Conservation (phyloP, 768 basidiomycete genomes). For the Auricularia sp. region DNA sequence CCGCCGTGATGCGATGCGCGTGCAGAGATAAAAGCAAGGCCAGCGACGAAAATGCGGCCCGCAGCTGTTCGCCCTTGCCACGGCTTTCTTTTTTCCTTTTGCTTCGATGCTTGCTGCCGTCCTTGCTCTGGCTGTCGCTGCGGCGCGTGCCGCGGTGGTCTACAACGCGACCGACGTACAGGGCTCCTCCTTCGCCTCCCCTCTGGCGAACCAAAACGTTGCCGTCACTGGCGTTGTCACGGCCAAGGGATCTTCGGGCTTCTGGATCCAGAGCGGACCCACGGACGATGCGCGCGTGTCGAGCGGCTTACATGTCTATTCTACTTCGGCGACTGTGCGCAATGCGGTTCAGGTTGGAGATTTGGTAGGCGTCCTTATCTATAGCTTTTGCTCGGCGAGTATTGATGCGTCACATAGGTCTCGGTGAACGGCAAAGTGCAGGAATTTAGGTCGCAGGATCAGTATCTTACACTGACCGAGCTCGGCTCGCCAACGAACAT, state of each 20-base stretch:
- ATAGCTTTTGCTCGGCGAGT: background rate
- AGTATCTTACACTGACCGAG: slow-evolving; percentile 43
- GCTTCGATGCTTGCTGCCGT: background rate
- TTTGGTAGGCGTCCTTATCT: background rate
- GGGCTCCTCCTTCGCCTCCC: background rate
- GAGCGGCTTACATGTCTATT: slow-evolving; percentile 41
- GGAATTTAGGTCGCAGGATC: slow-evolving; percentile 39
- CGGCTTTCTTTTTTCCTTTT: background rate
- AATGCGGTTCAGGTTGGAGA: slow-evolving; percentile 37
- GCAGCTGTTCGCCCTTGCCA: background rate
- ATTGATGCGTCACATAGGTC: background rate
- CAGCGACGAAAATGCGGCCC: background rate
- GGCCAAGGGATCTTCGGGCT: slow-evolving; percentile 33
- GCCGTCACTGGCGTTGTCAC: slow-evolving; percentile 5
- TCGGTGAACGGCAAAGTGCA: slow-evolving; percentile 35
- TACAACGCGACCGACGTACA: background rate
- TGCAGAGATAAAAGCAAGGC: background rate
- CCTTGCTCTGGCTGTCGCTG: background rate
- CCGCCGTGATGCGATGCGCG: too few species aligned
- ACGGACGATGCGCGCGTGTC: slow-evolving; percentile 37
- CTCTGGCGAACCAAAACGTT: background rate
- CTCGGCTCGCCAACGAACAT: slow-evolving; percentile 35
- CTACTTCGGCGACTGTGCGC: slow-evolving; percentile 27
- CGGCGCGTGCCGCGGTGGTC: background rate
- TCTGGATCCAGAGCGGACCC: slow-evolving; percentile 37